Conservation (phyloP, 129 eudicot genomes). For the Lactuca saligna region DNA sequence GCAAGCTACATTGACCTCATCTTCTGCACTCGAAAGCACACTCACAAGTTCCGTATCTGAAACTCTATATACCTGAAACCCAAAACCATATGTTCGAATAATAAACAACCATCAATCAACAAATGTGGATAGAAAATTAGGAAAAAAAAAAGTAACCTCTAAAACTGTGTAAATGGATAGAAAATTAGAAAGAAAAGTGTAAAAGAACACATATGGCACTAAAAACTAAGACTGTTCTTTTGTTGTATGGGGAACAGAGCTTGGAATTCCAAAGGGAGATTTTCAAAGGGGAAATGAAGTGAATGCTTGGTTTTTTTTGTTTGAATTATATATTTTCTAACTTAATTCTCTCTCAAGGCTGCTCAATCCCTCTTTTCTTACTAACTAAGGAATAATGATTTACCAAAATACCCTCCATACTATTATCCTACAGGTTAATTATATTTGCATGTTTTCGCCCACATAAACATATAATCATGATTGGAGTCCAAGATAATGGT, state of each 20-base stretch:
- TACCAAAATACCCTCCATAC: slow-evolving; percentile 40
- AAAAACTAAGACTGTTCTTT: slow-evolving; percentile 61
- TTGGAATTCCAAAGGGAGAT: slow-evolving; percentile 97
- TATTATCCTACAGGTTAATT: background rate
- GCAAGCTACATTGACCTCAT: too few species aligned
- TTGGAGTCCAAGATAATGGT: slow-evolving; percentile 38
- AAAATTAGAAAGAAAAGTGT: slow-evolving; percentile 39
- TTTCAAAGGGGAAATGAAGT: slow-evolving; percentile 69
- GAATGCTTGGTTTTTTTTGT: slow-evolving; percentile 42
- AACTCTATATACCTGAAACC: too few species aligned
- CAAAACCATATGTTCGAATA: too few species aligned
- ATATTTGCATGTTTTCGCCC: slow-evolving; percentile 13
- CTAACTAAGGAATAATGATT: slow-evolving; percentile 57
- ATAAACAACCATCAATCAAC: too few species aligned
- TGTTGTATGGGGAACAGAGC: slow-evolving; percentile 75
- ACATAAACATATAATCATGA: slow-evolving; percentile 32
- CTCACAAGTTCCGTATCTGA: too few species aligned
- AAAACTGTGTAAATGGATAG: too few species aligned
- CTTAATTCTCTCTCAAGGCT: slow-evolving; percentile 44
- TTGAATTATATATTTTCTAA: slow-evolving; percentile 36
- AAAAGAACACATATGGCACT: slow-evolving; percentile 71
- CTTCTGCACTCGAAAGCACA: too few species aligned
- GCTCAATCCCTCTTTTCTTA: slow-evolving; percentile 51
- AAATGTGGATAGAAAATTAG: too few species aligned
- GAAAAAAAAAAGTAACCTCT: too few species aligned